Evolutionary conservation across 495 filamentous ascomycete genomes (phyloP), one percentile per base, ranked within the genome.

Genomic region (Neurospora intermedia): DNA sequence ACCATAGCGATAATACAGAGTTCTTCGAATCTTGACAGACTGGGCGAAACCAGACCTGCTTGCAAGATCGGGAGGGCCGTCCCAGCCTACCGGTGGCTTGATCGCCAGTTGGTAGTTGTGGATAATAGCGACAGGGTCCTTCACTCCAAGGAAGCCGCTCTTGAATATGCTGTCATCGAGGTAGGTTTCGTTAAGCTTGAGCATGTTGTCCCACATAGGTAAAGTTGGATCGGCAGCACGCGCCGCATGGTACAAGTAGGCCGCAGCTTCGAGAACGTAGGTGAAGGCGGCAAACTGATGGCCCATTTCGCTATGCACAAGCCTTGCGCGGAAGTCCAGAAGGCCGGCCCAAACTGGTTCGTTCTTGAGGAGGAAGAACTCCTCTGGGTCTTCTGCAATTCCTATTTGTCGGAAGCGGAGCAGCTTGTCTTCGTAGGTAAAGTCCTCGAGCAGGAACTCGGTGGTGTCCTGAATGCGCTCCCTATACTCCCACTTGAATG

Each of bases 261-360:
- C 73, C 2, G 76, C 76, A 1, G 73, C 75, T 6, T 76, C 73
- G 1, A 79, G 73, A 23, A 76, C 40, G 66, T 71, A 35, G 62
- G 72, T 70, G 20, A 75, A 46, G 38, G 27, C 72, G 31, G 72
- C 48, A 69, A 78, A 77, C 23, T 70, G 72, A n/a, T 74, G 72
- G 1, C 78, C 78, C 69, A 80, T 43, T 31, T 78, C 73, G 46
- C 77, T 77, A 27, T 76, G 74, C 7, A 75, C 75, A 18, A 81
- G 72, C 59, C 69, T 73, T 8, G 70, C 77, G n/a, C 78, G 79
- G 69, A 80, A 76, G 18, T 73, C 73, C 13, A 81, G 77, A 6
- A 80, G 71, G 0, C 80, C 76, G 8, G 77, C 70, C 69, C 74
- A 77, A 0, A 81, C 66, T 1, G 80, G 80, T 18, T 81, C 75